Evolutionary conservation across 225 moss, liverwort and hornwort species (phyloP).

Genomic region (Straminergon stramineum): DNA sequence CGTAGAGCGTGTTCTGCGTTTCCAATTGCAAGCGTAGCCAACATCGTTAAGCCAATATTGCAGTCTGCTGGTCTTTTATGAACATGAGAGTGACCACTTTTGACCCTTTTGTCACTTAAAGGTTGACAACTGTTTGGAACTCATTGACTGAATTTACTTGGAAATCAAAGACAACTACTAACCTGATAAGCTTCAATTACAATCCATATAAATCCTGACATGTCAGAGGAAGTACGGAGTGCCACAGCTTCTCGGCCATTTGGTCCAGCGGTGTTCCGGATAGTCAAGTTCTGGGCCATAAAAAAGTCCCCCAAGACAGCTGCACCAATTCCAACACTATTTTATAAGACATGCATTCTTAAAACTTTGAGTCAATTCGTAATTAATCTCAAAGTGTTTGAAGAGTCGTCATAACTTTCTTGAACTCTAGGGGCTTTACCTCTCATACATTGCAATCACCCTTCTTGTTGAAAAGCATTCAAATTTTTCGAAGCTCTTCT

Average conservation of each 20-base stretch:
- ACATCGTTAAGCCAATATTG: neutral
- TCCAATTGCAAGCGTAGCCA: neutral
- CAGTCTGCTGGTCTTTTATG: too few relatives aligned
- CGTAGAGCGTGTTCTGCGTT: slow-evolving; percentile 29
- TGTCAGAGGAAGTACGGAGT: slow-evolving; percentile 33
- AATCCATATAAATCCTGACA: slow-evolving; percentile 29
- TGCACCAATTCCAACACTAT: neutral
- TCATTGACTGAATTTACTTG: neutral
- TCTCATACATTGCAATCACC: neutral
- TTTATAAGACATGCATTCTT: neutral
- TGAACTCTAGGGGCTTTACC: neutral
- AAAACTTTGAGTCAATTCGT: neutral
- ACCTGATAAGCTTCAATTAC: slow-evolving; percentile 63
- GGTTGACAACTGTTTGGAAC: neutral
- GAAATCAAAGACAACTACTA: neutral
- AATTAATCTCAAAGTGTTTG: neutral
- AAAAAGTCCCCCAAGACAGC: slow-evolving; percentile 48
- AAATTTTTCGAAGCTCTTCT: too few relatives aligned
- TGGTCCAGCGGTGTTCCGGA: slow-evolving; percentile 69
- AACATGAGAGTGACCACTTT: neutral
- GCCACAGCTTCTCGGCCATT: slow-evolving; percentile 53
- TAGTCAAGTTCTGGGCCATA: slow-evolving; percentile 38
- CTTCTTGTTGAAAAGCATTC: neutral
- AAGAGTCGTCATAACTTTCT: neutral
- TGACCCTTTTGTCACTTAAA: neutral